Evolutionary conservation across 2,329 filamentous ascomycete genomes (phyloP).

Genomic region (Leptographium flavum): DNA sequence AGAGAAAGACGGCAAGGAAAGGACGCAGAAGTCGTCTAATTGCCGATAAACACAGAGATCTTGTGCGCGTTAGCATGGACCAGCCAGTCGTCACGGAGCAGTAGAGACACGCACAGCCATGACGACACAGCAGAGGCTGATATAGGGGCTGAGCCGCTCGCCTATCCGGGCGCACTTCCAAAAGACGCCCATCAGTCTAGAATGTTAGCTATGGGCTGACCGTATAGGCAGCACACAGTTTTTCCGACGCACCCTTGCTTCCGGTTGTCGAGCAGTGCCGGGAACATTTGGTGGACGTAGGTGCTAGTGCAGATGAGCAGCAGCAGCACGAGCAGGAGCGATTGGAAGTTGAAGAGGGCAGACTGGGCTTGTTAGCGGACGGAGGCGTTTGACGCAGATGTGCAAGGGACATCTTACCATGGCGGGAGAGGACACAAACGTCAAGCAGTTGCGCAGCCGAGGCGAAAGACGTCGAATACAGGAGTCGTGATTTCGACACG

Average conservation of each 20-base stretch:
- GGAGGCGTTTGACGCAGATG: too few relatives aligned
- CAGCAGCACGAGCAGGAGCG: conserved; percentile 82
- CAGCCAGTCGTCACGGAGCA: background rate
- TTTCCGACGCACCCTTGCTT: conserved; percentile 48
- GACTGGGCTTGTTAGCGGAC: conserved; percentile 39
- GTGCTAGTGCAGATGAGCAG: conserved; percentile 92
- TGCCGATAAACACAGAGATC: conserved; percentile 10
- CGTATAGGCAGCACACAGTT: background rate
- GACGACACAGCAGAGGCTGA: conserved; percentile 80
- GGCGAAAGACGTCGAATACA: too few relatives aligned
- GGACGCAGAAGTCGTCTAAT: conserved; percentile 1
- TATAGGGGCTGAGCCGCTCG: conserved; percentile 85
- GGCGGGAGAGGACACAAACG: too few relatives aligned
- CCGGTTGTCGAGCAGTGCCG: conserved; percentile 79
- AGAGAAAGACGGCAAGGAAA: background rate
- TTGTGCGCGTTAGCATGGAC: too few relatives aligned
- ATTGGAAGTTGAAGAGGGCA: conserved; percentile 98
- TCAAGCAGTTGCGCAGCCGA: too few relatives aligned
- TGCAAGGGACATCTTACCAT: too few relatives aligned
- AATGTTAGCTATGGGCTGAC: too few relatives aligned
- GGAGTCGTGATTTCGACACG: too few relatives aligned
- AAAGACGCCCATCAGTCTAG: conserved; percentile 67
- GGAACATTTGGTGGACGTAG: conserved; percentile 83
- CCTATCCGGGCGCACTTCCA: conserved; percentile 94
- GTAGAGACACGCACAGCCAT: conserved; percentile 59